Base-by-base conservation (phyloP, 179 eudicot genomes). In the Spergularia azorica region DNA sequence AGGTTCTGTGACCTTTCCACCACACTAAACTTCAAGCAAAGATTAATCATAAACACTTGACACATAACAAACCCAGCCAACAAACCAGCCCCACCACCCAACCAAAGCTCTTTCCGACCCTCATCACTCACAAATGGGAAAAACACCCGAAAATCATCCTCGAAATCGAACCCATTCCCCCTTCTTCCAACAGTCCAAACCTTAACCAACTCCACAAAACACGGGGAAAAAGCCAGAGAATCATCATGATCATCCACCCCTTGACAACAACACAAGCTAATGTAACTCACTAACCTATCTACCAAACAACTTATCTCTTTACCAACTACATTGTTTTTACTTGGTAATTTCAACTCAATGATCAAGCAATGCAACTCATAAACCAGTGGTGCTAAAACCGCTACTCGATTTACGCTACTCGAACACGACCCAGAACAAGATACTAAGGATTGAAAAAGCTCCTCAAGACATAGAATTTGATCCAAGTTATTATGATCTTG, bases 61-160 rank as follows among this genome's bases (percentile, higher is more conserved):
- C 81, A 82, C 91, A 93, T 82, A 60, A 93, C 94, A 78, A 88
- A 62, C 81, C 89, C 96, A 76, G 92, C 92, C 58, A 93, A 61
- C 62, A 74, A 82, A 41, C 84, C 82, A 71, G 85, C 86, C 70
- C 85, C 84, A 76, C 84, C 74, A 15, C 87, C 83, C 38, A 67
- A 79, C 64, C 55, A 63, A 77, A 87, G 43, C 80, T 77, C 72
- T 3, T 70, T 39, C 7, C 79, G 79, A 77, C 82, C 79, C 73
- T 86, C 88, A 16, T 66, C 84, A 38, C 84, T 89, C 62, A 87
- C 64, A 50, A 87, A 54, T 0, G 97, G 94, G 18, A 91, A 89
- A 77, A 93, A 91, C 75, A 84, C 71, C 86, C 85, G 83, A 79
- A 88, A 78, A 79, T 65, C 77, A 63, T 86, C 92, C 81, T 81